Evolutionary conservation across 2,329 filamentous ascomycete genomes (phyloP).

Genomic region (Venturia asperata): DNA sequence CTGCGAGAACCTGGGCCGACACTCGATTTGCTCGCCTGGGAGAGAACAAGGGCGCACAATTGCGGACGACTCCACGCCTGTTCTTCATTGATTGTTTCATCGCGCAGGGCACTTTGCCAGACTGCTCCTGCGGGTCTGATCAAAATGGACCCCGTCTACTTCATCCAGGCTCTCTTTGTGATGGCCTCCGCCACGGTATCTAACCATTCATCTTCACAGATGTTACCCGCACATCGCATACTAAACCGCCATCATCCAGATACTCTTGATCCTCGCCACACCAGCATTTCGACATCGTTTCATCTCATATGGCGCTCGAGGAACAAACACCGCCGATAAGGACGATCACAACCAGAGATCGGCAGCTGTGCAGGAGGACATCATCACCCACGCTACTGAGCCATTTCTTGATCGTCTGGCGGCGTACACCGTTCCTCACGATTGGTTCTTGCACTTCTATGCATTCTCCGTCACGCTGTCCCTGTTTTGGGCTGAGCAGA

Average conservation of each 20-base stretch:
- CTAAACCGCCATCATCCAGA: slow-evolving; percentile 29
- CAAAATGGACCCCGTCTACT: slow-evolving; percentile 19
- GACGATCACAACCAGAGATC: slow-evolving; percentile 21
- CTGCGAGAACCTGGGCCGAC: neutral
- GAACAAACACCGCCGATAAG: slow-evolving; percentile 20
- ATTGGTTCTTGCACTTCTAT: slow-evolving; percentile 89
- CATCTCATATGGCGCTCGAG: slow-evolving; percentile 53
- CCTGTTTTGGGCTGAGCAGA: slow-evolving; percentile 65
- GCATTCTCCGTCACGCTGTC: slow-evolving; percentile 61
- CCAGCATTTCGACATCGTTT: slow-evolving; percentile 49
- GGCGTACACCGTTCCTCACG: slow-evolving; percentile 65
- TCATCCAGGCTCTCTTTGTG: slow-evolving; percentile 34
- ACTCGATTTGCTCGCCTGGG: neutral
- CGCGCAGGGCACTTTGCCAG: neutral
- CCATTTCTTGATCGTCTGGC: slow-evolving; percentile 45
- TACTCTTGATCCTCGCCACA: slow-evolving; percentile 45
- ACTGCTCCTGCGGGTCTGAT: neutral
- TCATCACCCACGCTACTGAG: slow-evolving; percentile 18
- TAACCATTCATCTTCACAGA: slow-evolving; percentile 25
- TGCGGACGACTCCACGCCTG: neutral
- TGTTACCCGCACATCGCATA: neutral
- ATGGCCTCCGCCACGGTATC: slow-evolving; percentile 35
- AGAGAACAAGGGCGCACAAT: neutral
- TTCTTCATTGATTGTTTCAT: neutral
- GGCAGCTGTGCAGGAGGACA: slow-evolving; percentile 22